Base-by-base conservation (phyloP, 768 basidiomycete genomes). In the Phaeotremella fagi region DNA sequence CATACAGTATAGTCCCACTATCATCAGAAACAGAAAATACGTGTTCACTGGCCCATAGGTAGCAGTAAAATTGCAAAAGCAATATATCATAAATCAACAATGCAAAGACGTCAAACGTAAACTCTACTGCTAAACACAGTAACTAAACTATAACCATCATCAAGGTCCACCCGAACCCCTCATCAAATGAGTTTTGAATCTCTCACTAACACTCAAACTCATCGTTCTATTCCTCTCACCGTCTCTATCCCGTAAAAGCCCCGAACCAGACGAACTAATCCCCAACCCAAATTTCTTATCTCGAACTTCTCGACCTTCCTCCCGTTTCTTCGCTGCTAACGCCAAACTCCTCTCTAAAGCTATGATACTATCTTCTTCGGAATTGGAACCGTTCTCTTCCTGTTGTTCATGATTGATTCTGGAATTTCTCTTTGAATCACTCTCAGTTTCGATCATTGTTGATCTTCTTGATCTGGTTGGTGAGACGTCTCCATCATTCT, bases 311-410 rank as follows among this genome's bases (percentile, higher is more conserved):
- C 18, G 7, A 6, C 38, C 38, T 41, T 41, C 38, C 38, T 41
- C 38, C 22, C 38, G 12, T 11, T 6, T 20, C 22, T 41, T 41
- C 7, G 38, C 38, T 12, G 38, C 38, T 41, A 41, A 18, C 38
- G 38, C 38, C 18, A 41, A 41, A 41, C 38, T 41, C 38, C 38
- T 41, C 38, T 41, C 38, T 20, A 41, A 41, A 41, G 38, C 38
- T 12, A 20, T 20, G 11, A 41, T 41, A 6, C 12, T 12, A 41
- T 41, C 38, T 6, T 20, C 38, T 20, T 41, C 38, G 18, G 12
- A 12, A 11, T 20, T 20, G 22, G 12, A 12, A 22, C 9, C 38
- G 38, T 20, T 41, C 38, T 12, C 31, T 12, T 41, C 20, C 6
- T 20, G 7, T 6, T 20, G 9, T 41, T 18, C 31, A 33, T 18